A percentile compares a stretch with the other conserved stretches of the same genome.
phyloP scores from a whole-genome alignment of 139 green algal genomes.

The Mesostigma viride region DNA sequence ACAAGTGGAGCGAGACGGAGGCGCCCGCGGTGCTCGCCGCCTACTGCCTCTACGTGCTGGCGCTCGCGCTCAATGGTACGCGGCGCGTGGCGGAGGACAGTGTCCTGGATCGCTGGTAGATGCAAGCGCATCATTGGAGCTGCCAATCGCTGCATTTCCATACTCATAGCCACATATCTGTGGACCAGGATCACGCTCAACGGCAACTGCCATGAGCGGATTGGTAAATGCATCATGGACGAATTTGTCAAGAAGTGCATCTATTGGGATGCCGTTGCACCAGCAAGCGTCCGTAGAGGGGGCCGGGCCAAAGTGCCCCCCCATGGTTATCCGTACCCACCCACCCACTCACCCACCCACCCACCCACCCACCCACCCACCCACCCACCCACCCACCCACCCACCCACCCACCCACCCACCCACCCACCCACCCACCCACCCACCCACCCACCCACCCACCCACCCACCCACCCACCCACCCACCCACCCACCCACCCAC shows the following conservation, averaged over 20 bases:
- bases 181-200: background rate
- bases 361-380: no score
- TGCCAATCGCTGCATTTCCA: background rate
- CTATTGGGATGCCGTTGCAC: background rate
- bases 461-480: no score
- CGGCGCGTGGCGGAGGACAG: no score
- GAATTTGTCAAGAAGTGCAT: background rate
- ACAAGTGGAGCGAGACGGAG: conserved; percentile 15
- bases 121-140: background rate
- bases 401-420: no score
- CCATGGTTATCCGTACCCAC: no score
- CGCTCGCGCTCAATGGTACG: conserved; percentile 25
- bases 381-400: no score
- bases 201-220: background rate
- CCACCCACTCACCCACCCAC: no score
- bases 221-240: background rate
- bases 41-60: conserved; percentile 30
- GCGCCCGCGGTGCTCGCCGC: conserved; percentile 15
- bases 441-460: no score
- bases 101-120: background rate
- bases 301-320: no score
- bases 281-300: no score
- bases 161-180: conserved; percentile 4
- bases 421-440: no score
- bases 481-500: no score